Base-by-base conservation (phyloP, 1,139 yeast genomes). In the Meyerozyma sp. region DNA sequence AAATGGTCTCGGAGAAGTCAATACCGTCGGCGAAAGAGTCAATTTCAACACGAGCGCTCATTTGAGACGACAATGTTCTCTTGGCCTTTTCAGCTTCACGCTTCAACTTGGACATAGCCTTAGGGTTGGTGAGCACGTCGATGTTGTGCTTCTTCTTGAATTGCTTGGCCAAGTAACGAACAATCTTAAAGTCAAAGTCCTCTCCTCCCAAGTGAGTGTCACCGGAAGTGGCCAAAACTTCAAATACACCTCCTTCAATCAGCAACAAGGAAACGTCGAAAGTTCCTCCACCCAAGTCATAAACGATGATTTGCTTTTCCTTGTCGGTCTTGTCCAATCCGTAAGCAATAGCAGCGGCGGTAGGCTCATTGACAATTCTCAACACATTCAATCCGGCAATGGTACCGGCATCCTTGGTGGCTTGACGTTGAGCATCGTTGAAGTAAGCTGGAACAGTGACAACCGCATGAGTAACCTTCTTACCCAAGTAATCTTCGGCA, bases 361-460 rank as follows among this genome's bases (percentile, higher is more conserved):
- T 91, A 52, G 98, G 98, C 76, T 91, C 98, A 68, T 91, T 91
- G 56, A 91, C 95, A 63, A 91, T 90, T 75, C 98, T 85, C 63
- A 90, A 79, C 47, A 91, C 95, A 60, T 87, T 89, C 63, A 91
- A 80, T 57, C 98, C 98, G 40, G 97, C 95, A 76, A 91, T 91
- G 49, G 88, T 79, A 75, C 97, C 98, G 44, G 98, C 97, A 68
- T 90, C 97, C 76, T 91, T 90, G 52, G 98, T 91, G 50, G 98
- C 98, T 70, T 91, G 97, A 77, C 97, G 85, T 75, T 91, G 98
- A 47, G 98, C 95, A 70, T 91, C 98, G 68, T 91, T 93, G 76
- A 91, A 91, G 73, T 91, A 91, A 45, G 98, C 98, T 46, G 98
- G 98, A 46, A 91, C 97, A 40, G 97, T 90, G 52, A 90, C 95